Conservation (phyloP, 2,329 filamentous ascomycete genomes). For the Cladophialophora carrionii region DNA sequence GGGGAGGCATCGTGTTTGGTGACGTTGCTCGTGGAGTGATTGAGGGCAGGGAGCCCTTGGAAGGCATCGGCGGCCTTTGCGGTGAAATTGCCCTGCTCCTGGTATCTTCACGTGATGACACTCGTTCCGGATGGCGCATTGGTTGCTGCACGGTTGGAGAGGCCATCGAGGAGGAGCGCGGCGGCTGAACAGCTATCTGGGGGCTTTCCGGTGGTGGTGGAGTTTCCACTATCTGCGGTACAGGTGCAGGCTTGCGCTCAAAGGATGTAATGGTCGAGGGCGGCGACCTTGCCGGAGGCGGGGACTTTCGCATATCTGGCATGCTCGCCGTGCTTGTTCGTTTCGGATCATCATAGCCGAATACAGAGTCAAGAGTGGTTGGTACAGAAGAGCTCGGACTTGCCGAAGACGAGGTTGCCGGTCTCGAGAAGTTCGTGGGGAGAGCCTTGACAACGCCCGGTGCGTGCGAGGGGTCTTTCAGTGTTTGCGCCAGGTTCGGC, state of each 20-base stretch:
- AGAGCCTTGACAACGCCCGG: constrained; percentile 35
- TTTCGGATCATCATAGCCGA: constrained; percentile 40
- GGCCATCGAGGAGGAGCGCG: constrained; percentile 28
- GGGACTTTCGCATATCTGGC: constrained; percentile 52
- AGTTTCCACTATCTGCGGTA: constrained; percentile 58
- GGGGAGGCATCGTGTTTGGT: constrained; percentile 42
- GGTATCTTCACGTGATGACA: constrained; percentile 52
- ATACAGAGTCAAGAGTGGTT: constrained; percentile 41
- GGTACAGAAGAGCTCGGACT: constrained; percentile 18
- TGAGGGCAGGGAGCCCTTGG: constrained; percentile 29
- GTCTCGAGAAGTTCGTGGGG: constrained; percentile 37
- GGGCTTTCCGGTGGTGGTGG: constrained; percentile 35
- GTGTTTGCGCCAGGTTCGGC: constrained; percentile 53
- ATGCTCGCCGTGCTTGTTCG: constrained; percentile 45
- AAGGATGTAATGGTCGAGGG: constrained; percentile 59
- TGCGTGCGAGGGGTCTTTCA: constrained; percentile 42
- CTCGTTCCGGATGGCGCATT: constrained; percentile 53
- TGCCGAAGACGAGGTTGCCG: constrained; percentile 27
- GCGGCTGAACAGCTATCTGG: constrained; percentile 20
- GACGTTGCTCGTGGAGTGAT: constrained; percentile 27
- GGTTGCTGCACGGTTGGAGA: constrained; percentile 43
- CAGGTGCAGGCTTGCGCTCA: constrained; percentile 54
- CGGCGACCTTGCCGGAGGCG: constrained; percentile 60
- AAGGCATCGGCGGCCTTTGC: constrained; percentile 50
- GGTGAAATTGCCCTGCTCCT: constrained; percentile 45